Conservation (phyloP, 306 rosid genomes). For the Astragalus membranaceus region DNA sequence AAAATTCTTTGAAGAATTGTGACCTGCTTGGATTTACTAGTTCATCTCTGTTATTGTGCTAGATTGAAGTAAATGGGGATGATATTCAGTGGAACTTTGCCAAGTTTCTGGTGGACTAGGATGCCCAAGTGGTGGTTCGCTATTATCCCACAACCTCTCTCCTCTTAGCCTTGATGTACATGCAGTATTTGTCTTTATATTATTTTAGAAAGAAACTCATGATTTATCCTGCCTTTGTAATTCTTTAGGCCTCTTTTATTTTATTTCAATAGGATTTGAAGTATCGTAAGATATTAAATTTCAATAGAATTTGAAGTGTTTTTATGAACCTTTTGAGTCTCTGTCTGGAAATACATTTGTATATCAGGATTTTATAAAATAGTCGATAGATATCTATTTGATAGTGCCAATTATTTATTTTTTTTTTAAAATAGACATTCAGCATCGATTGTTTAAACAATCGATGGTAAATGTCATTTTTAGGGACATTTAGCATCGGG, state of each 20-base stretch:
- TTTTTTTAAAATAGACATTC: no score
- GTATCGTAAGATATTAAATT: no score
- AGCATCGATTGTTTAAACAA: no score
- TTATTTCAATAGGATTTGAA: no score
- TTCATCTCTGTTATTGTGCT: background rate
- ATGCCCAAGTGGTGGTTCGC: slow-evolving; percentile 65
- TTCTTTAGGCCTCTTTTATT: background rate
- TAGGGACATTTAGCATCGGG: no score
- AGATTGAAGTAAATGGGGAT: slow-evolving; percentile 93
- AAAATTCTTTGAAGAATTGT: background rate
- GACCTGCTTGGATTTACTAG: background rate
- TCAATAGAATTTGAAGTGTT: no score
- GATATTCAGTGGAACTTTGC: slow-evolving; percentile 88
- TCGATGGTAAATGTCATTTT: no score
- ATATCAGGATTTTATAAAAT: no score
- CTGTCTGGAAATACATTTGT: no score
- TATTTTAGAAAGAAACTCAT: background rate
- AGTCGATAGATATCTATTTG: no score
- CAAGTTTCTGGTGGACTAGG: slow-evolving; percentile 68
- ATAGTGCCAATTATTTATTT: no score
- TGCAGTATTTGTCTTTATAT: background rate
- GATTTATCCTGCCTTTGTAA: background rate
- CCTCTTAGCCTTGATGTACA: slow-evolving; percentile 82
- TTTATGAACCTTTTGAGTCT: no score
- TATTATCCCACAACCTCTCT: slow-evolving; percentile 80